Evolutionary conservation across 768 basidiomycete species (phyloP).

Genomic region (Cubamyces sp.): DNA sequence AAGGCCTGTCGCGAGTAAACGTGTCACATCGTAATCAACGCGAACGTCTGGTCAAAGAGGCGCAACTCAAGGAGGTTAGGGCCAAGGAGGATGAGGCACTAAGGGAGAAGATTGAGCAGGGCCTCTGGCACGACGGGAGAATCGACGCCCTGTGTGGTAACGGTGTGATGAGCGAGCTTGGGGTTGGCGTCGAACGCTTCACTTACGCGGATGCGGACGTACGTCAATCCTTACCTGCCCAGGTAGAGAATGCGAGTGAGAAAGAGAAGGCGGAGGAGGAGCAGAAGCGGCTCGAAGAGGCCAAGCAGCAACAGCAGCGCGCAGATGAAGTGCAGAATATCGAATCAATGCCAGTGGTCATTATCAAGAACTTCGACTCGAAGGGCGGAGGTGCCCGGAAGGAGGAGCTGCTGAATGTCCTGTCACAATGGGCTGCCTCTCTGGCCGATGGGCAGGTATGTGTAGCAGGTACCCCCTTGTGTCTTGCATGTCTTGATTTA

Average conservation of each 20-base stretch:
- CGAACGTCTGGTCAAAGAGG: conserved; percentile 42
- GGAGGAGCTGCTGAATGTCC: conserved; percentile 72
- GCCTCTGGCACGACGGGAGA: conserved; percentile 85
- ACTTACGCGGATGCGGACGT: conserved; percentile 38
- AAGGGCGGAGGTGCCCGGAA: conserved; percentile 55
- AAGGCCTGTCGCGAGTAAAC: conserved; percentile 68
- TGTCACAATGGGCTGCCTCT: conserved; percentile 85
- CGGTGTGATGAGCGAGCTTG: conserved; percentile 85
- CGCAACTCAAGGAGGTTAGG: conserved; percentile 41
- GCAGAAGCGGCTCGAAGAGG: conserved; percentile 37
- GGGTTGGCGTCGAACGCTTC: conserved; percentile 75
- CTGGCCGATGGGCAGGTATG: conserved; percentile 79
- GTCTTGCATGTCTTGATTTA: background rate
- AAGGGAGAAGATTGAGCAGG: conserved; percentile 56
- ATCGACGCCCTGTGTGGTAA: conserved; percentile 85
- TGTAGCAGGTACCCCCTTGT: background rate
- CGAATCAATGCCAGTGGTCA: conserved; percentile 77
- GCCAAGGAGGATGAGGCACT: conserved; percentile 43
- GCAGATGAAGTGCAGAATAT: conserved; percentile 55
- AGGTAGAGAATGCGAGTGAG: conserved; percentile 16
- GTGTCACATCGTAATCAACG: conserved; percentile 51
- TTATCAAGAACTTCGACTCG: conserved; percentile 78
- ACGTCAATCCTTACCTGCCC: background rate
- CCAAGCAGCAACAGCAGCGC: conserved; percentile 35
- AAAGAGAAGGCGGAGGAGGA: conserved; percentile 31